phyloP scores from a whole-genome alignment of 2,329 filamentous ascomycete genomes.

The Magnaporthales sp. region DNA sequence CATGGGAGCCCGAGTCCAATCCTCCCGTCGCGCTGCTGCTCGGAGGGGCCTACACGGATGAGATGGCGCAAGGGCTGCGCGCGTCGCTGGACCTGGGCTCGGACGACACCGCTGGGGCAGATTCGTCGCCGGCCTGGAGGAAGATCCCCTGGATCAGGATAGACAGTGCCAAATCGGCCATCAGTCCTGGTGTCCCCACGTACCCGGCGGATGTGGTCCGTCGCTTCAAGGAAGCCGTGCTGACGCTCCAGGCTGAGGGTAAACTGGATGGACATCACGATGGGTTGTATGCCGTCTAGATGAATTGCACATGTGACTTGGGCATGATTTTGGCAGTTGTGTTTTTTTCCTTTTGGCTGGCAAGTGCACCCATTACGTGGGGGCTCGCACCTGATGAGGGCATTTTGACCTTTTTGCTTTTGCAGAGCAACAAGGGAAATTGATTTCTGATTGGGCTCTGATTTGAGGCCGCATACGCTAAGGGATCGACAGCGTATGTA shows the following conservation, averaged over 20 bases:
- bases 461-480: too few relatives aligned
- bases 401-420: too few relatives aligned
- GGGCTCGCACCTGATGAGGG: too few relatives aligned
- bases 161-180: background rate
- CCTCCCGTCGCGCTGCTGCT: slow-evolving; percentile 14
- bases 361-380: too few relatives aligned
- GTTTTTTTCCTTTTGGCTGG: too few relatives aligned
- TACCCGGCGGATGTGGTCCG: background rate
- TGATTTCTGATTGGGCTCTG: too few relatives aligned
- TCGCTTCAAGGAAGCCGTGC: background rate
- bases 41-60: slow-evolving; percentile 15
- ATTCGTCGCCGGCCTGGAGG: background rate
- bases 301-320: background rate
- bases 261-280: background rate
- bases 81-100: background rate
- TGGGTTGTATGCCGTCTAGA: background rate
- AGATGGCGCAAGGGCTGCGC: slow-evolving; percentile 11
- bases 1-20: slow-evolving; percentile 7
- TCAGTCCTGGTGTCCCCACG: background rate
- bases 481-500: too few relatives aligned
- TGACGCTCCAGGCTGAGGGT: background rate
- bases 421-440: too few relatives aligned
- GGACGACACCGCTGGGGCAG: background rate
- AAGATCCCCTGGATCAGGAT: slow-evolving; percentile 3
- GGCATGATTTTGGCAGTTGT: background rate